Conservation (phyloP, 257 asterid genomes). For the Solanum pennellii region DNA sequence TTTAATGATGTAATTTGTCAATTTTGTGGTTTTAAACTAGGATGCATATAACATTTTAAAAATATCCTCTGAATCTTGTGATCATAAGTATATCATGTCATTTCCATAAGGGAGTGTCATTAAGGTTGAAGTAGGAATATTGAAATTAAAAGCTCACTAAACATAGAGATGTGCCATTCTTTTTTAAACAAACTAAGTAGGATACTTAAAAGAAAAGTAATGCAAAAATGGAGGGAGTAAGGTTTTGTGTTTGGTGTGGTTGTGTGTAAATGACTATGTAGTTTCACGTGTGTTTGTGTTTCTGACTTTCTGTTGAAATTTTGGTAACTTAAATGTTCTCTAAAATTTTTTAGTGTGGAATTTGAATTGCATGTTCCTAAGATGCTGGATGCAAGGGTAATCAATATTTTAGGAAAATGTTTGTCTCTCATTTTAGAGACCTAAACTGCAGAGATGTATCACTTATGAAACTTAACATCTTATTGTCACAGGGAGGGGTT, state of each 20-base stretch:
- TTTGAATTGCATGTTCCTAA: not conserved
- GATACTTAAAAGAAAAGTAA: not conserved
- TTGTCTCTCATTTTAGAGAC: not conserved
- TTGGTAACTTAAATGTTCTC: not conserved
- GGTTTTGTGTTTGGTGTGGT: not conserved
- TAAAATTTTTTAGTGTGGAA: not conserved
- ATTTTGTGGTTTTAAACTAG: not conserved
- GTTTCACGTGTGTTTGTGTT: not conserved
- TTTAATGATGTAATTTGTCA: not conserved
- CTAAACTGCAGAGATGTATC: not conserved
- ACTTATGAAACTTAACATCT: not conserved
- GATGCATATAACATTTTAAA: not conserved
- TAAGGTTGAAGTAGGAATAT: not conserved
- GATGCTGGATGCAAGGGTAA: not conserved
- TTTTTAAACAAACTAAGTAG: not conserved
- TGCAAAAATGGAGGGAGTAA: not conserved
- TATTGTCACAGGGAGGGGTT: slow-evolving; percentile 13
- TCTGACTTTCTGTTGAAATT: not conserved
- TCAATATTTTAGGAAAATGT: not conserved
- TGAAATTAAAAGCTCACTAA: not conserved
- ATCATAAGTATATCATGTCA: not conserved
- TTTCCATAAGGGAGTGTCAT: not conserved
- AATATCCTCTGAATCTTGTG: not conserved
- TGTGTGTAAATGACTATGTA: not conserved
- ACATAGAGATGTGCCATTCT: not conserved